Evolutionary conservation across 2,329 filamentous ascomycete species (phyloP), one percentile per base, ranked within the genome.

Genomic region (Tolypocladium ovalisporum): DNA sequence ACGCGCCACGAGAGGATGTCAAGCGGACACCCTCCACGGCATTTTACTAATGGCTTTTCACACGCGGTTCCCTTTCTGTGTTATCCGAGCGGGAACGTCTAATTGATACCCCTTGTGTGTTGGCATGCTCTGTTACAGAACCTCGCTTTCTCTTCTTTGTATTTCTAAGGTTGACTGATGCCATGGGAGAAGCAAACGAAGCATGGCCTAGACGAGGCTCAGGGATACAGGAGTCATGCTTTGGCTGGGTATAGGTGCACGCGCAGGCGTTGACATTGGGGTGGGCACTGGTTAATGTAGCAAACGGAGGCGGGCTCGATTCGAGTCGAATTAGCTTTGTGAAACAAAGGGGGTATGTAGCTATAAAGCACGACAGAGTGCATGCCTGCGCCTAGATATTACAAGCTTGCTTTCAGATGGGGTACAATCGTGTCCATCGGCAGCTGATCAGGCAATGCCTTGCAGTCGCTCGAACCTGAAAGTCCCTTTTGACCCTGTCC

Each of bases 91-190:
- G 35, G 55, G 24, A 52, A 52, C 35, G 36, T 32, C 47, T 53
- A 27, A 34, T 56, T 56, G 55, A 56, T 56, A 56, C 55, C 55
- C 55, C 24, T 13, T 40, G 19, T 52, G 42, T 22, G 44, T 32
- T 56, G 52, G 42, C 36, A 39, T 34, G 44, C 22, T 22, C 39
- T 36, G 47, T 15, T 51, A 51, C 17, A 32, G 47, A 51, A 34
- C 29, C 29, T 17, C 47, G 34, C 19, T 17, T 34, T 27, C 29
- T 51, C 32, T 9, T 51, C 19, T 22, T 34, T 34, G 17, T n/a
- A n/a, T 22, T 51, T 19, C 22, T 51, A 51, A 9, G 10, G 47
- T 51, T 34, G 47, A n/a, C 32, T n/a, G 47, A 44, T 4, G 22
- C 13, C 42, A 44, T 13, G 42, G 42, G 22, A 22, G 42, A 34